phyloP scores from a whole-genome alignment of 805 yeast genomes.

The Starmerella apicola region DNA sequence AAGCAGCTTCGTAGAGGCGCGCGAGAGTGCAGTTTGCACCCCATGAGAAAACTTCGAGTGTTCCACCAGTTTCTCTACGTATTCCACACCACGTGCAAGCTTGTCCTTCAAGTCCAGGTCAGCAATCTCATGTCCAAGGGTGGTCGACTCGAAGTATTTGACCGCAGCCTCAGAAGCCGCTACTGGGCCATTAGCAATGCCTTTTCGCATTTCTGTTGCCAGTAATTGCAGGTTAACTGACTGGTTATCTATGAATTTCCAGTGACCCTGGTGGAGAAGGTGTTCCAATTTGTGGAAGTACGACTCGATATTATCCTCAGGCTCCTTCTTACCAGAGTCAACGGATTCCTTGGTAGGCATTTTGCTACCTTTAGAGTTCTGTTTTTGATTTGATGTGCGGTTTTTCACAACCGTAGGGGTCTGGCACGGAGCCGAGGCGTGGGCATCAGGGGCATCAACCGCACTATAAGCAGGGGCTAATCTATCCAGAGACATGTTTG shows the following conservation, averaged over 20 bases:
- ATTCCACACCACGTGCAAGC: conserved; percentile 23
- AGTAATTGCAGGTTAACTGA: conserved; percentile 23
- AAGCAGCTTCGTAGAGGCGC: conserved; percentile 35
- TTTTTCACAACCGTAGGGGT: too few species aligned
- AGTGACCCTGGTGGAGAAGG: background rate
- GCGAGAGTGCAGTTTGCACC: conserved; percentile 20
- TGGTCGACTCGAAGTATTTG: conserved; percentile 21
- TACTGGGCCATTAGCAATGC: conserved; percentile 25
- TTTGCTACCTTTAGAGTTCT: too few species aligned
- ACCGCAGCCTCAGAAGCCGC: conserved; percentile 27
- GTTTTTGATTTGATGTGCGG: too few species aligned
- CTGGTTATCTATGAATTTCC: conserved; percentile 22
- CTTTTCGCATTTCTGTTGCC: conserved; percentile 24
- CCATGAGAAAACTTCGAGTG: conserved; percentile 20
- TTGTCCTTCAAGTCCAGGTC: conserved; percentile 19
- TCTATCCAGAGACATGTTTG: too few species aligned
- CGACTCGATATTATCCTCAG: background rate
- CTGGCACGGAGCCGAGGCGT: too few species aligned
- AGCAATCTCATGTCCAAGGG: conserved; percentile 21
- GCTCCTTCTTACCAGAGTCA: background rate
- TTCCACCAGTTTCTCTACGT: conserved; percentile 29
- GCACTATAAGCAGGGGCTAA: too few species aligned
- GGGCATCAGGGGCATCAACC: too few species aligned
- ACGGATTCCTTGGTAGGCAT: too few species aligned
- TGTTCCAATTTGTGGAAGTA: background rate